These are phyloP conservation scores for Raphanus raphanistrum DNA, from an alignment of 345 rosid genomes.

Conservation along the genomic window DNA sequence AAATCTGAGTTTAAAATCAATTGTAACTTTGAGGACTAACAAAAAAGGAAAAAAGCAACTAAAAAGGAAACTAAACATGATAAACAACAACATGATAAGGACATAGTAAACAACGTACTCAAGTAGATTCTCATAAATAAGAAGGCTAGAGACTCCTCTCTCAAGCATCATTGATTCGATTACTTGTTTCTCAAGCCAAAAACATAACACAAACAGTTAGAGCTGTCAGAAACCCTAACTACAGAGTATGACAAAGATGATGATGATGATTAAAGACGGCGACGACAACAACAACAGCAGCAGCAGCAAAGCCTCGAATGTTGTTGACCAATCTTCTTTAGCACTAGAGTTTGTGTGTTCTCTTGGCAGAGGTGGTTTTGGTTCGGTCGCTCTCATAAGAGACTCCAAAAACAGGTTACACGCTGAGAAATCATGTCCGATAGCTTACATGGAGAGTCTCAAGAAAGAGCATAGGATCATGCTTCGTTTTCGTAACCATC, in stretches of 20 bases:
- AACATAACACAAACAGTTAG: too few relatives aligned
- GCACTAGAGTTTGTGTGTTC: background rate
- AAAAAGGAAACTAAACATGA: background rate
- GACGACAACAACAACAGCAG: background rate
- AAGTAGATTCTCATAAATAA: background rate
- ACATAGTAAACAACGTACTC: background rate
- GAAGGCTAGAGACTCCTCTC: background rate
- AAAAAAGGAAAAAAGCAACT: background rate
- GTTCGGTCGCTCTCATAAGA: background rate
- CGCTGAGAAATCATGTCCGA: background rate
- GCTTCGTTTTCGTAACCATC: slow-evolving; percentile 1
- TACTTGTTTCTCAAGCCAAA: background rate
- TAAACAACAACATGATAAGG: background rate
- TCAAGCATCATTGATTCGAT: background rate
- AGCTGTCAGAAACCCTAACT: background rate
- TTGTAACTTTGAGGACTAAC: background rate
- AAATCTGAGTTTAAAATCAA: background rate
- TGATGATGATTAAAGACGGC: background rate
- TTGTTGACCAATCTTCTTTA: background rate
- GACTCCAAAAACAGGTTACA: background rate
- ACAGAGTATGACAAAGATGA: background rate
- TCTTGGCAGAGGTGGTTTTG: slow-evolving; percentile 17
- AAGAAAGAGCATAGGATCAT: slow-evolving; percentile 4
- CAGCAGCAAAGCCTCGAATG: background rate
- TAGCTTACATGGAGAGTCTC: background rate